phyloP scores from a whole-genome alignment of 1,284 basidiomycete species.

The Marasmius fiardii region DNA sequence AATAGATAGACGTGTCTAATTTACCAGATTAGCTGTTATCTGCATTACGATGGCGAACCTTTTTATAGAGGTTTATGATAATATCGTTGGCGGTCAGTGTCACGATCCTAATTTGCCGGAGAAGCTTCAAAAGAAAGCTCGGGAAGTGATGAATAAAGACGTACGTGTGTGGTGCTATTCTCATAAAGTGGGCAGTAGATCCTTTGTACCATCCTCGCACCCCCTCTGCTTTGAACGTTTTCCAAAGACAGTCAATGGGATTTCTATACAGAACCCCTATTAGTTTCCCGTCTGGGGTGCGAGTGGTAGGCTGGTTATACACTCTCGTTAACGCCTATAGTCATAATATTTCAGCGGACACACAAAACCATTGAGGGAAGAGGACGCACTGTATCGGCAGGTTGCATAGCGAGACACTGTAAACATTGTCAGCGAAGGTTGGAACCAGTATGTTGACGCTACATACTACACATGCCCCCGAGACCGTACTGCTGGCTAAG shows the following conservation, averaged over 20 bases:
- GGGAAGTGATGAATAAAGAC: conserved; percentile 20
- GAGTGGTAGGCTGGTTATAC: conserved; percentile 91
- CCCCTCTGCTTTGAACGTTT: conserved; percentile 91
- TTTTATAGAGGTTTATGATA: conserved; percentile 74
- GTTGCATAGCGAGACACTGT: conserved; percentile 86
- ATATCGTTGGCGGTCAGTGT: conserved; percentile 87
- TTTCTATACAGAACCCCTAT: conserved; percentile 84
- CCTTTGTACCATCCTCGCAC: conserved; percentile 93
- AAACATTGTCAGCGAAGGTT: neutral
- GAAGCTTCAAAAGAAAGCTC: neutral
- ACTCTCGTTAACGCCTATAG: conserved; percentile 84
- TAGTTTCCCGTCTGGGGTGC: conserved; percentile 69
- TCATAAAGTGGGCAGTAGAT: conserved; percentile 87
- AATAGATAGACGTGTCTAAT: neutral
- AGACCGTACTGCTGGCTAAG: conserved; percentile 84
- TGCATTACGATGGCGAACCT: conserved; percentile 16
- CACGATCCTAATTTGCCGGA: conserved; percentile 67
- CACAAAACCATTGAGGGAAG: conserved; percentile 6
- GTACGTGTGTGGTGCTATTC: conserved; percentile 91
- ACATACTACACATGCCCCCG: conserved; percentile 88
- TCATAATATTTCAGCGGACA: conserved; percentile 10
- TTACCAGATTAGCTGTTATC: conserved; percentile 5
- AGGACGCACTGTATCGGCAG: conserved; percentile 73
- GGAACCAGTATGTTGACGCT: neutral
- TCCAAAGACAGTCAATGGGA: conserved; percentile 95